Conservation (phyloP, 1,139 yeast genomes). For the Blastobotrys illinoisensis region DNA sequence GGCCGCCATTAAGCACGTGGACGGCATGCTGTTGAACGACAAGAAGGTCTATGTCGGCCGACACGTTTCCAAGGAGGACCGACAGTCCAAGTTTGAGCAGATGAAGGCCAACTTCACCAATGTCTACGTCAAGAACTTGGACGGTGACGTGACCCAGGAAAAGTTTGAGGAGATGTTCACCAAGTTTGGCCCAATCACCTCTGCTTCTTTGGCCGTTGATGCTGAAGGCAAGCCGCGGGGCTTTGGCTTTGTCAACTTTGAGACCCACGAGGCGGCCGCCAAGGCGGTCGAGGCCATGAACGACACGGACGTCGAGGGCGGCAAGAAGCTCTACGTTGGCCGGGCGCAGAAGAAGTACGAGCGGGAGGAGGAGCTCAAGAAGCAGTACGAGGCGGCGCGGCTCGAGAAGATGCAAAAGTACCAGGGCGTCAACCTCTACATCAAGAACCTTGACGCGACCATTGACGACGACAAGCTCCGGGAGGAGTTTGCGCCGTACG, state of each 20-base stretch:
- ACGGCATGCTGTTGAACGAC: slow-evolving; percentile 98
- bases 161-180: slow-evolving; percentile 70
- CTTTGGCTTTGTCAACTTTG: slow-evolving; percentile 92
- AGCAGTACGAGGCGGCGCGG: slow-evolving; percentile 89
- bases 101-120: slow-evolving; percentile 92
- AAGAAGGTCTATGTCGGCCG: slow-evolving; percentile 92
- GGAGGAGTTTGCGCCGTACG: slow-evolving; percentile 91
- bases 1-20: slow-evolving; percentile 94
- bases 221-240: slow-evolving; percentile 89
- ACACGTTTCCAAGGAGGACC: slow-evolving; percentile 89
- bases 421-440: slow-evolving; percentile 95
- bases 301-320: slow-evolving; percentile 74
- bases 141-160: slow-evolving; percentile 59
- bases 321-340: slow-evolving; percentile 88
- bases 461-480: slow-evolving; percentile 86
- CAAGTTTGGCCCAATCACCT: slow-evolving; percentile 76
- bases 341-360: slow-evolving; percentile 99
- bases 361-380: slow-evolving; percentile 94
- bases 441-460: slow-evolving; percentile 93
- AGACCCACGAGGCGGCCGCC: slow-evolving; percentile 78
- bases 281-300: slow-evolving; percentile 91
- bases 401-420: slow-evolving; percentile 89
- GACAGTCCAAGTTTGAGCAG: slow-evolving; percentile 91
- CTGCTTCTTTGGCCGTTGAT: slow-evolving; percentile 77
- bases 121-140: slow-evolving; percentile 88